These are phyloP conservation scores for Anthostomella pinea DNA, from an alignment of 2,329 filamentous ascomycete genomes.

Conservation along the genomic window DNA sequence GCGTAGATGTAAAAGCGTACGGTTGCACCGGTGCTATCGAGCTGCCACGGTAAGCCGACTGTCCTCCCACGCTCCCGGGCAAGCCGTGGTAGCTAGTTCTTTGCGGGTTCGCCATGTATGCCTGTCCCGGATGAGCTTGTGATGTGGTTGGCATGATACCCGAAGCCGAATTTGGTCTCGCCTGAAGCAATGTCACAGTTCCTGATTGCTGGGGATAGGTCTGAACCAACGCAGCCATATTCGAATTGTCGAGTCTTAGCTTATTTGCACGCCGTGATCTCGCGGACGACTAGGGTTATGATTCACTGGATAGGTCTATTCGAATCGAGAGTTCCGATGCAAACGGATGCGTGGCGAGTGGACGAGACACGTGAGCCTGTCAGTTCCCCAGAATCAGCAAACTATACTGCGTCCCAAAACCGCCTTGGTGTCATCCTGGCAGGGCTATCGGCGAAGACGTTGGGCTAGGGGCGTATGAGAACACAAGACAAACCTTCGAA, in stretches of 20 bases:
- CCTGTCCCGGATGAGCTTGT: conserved; percentile 49
- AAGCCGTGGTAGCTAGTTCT: conserved; percentile 51
- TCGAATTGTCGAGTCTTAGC: conserved; percentile 19
- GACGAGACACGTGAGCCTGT: conserved; percentile 3
- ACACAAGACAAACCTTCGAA: too few relatives aligned
- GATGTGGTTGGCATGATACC: conserved; percentile 51
- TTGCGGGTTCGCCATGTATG: conserved; percentile 48
- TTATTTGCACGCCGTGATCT: conserved; percentile 16
- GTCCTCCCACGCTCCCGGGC: conserved; percentile 41
- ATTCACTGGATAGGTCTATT: conserved; percentile 14
- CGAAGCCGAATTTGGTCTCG: conserved; percentile 63
- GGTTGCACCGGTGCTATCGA: conserved; percentile 63
- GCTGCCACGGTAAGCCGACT: conserved; percentile 52
- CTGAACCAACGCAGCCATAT: conserved; percentile 83
- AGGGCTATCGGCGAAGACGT: too few relatives aligned
- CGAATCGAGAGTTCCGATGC: conserved; percentile 3
- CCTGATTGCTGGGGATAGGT: conserved; percentile 73
- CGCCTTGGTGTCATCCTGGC: too few relatives aligned
- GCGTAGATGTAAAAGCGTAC: conserved; percentile 73
- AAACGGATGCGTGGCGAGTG: conserved; percentile 1
- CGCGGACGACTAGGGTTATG: conserved; percentile 15
- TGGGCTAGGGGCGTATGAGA: too few relatives aligned
- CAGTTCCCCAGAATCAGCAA: too few relatives aligned
- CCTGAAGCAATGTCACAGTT: conserved; percentile 73
- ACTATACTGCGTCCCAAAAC: too few relatives aligned